Percentiles rank a stretch among this genome's conserved stretches.
Evolutionary conservation across 2,329 filamentous ascomycete species (phyloP).

Genomic region (Seiridium unicorne): DNA sequence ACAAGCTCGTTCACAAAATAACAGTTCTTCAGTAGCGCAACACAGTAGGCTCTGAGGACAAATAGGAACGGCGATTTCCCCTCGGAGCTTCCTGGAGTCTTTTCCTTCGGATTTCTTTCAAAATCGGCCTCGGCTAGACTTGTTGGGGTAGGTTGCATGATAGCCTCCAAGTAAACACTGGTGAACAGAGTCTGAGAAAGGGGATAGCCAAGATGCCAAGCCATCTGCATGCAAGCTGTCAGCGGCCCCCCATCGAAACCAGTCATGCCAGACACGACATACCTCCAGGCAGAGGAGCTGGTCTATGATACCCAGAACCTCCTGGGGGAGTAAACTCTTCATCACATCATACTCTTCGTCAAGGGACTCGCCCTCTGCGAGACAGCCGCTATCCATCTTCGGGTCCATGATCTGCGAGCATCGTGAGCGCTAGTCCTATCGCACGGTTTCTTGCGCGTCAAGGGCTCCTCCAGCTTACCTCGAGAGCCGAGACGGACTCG

Average conservation of each 20-base stretch:
- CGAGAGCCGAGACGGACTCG: constrained; percentile 85
- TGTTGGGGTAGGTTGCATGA: constrained; percentile 69
- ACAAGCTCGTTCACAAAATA: constrained; percentile 76
- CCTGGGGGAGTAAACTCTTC: constrained; percentile 65
- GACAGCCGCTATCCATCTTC: constrained; percentile 96
- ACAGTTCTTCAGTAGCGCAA: constrained; percentile 81
- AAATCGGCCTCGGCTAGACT: constrained; percentile 57
- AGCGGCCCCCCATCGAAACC: constrained; percentile 1
- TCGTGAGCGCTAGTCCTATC: neutral
- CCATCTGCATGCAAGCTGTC: constrained; percentile 59
- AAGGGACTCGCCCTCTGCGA: constrained; percentile 74
- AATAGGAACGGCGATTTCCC: constrained; percentile 47
- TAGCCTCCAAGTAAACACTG: constrained; percentile 82
- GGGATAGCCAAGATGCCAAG: constrained; percentile 95
- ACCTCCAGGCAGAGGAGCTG: constrained; percentile 88
- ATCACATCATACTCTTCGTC: constrained; percentile 80
- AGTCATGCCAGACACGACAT: constrained; percentile 15
- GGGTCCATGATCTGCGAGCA: constrained; percentile 85
- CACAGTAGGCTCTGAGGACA: constrained; percentile 80
- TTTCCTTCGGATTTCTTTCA: constrained; percentile 16
- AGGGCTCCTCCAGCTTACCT: constrained; percentile 40
- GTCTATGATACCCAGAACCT: constrained; percentile 92
- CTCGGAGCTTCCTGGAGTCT: constrained; percentile 13
- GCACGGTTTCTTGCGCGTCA: neutral
- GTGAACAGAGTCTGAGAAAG: constrained; percentile 94